phyloP scores from a whole-genome alignment of 345 rosid genomes.

The Syzygium jambos region DNA sequence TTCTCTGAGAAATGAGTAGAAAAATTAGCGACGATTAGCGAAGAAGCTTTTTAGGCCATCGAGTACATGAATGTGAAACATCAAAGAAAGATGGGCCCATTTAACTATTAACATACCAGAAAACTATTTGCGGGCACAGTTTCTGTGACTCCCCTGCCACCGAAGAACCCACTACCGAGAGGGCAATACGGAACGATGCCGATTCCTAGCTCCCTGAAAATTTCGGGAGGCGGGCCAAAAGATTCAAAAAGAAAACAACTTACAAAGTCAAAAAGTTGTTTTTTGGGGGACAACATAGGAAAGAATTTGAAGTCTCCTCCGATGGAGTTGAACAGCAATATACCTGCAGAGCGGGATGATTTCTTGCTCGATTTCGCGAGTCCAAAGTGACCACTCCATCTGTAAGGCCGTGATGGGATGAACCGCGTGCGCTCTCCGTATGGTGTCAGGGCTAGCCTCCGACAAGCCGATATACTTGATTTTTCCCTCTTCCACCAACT shows the following conservation, averaged over 20 bases:
- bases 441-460: constrained; percentile 35
- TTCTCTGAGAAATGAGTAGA: background rate
- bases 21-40: background rate
- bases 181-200: constrained; percentile 5
- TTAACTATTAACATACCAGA: background rate
- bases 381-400: constrained; percentile 34
- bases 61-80: background rate
- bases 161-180: constrained; percentile 1
- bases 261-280: background rate
- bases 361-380: constrained; percentile 35
- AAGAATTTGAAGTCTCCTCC: background rate
- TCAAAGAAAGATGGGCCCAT: background rate
- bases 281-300: background rate
- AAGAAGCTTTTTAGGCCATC: background rate
- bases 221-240: background rate
- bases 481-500: constrained; percentile 32
- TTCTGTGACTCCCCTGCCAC: background rate
- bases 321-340: background rate
- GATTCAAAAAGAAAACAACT: too few species aligned
- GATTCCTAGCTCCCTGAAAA: constrained; percentile 7
- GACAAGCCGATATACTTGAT: constrained; percentile 35
- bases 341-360: constrained; percentile 13
- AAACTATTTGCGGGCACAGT: background rate
- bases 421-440: constrained; percentile 33
- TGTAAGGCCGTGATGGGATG: constrained; percentile 39